Base-by-base conservation (phyloP, 2,329 filamentous ascomycete species). In the Aspergillus sp. region DNA sequence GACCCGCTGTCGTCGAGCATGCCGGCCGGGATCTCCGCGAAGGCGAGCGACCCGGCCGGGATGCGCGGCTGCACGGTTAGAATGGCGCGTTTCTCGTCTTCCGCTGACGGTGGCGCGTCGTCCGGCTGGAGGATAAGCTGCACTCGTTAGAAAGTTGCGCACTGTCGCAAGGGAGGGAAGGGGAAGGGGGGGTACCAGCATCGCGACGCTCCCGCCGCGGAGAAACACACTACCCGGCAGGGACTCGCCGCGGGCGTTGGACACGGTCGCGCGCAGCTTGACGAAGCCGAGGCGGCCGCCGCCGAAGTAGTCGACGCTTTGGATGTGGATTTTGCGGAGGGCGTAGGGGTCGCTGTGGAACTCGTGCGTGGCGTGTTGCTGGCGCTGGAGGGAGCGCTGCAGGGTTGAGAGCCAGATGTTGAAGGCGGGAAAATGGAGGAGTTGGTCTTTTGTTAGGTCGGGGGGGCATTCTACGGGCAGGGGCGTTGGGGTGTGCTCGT, bases 151-250 rank as follows among this genome's bases (percentile, higher is more conserved):
- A 20, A 49, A 20, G 7, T 32, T n/a, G n/a, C n/a, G n/a, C n/a
- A n/a, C n/a, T n/a, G n/a, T n/a, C n/a, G n/a, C n/a, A n/a, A n/a
- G n/a, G 23, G 5, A n/a, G 38, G 45, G 7, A 9, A 49, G 25
- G 21, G 11, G 45, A 9, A n/a, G 44, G 16, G 9, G 14, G 11
- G 4, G 5, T 65, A 81, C 80, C 52, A 85, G 65, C 68, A 85
- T 80, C 7, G 73, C 81, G 1, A 85, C 80, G 66, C 80, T 83
- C 2, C 81, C 81, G 7, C 82, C 82, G 36, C 82, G 70, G 50
- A 85, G 64, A 56, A 85, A 84, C 2, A 84, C 77, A 44, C 78
- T 77, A 2, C 81, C 82, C 1, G 82, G 81, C 2, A 85, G 69
- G 53, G 69, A 76, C 55, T 81, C 77, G 4, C 76, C 78, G 9